Conservation (phyloP, 2,329 filamentous ascomycete genomes). For the Aureobasidium sp. region DNA sequence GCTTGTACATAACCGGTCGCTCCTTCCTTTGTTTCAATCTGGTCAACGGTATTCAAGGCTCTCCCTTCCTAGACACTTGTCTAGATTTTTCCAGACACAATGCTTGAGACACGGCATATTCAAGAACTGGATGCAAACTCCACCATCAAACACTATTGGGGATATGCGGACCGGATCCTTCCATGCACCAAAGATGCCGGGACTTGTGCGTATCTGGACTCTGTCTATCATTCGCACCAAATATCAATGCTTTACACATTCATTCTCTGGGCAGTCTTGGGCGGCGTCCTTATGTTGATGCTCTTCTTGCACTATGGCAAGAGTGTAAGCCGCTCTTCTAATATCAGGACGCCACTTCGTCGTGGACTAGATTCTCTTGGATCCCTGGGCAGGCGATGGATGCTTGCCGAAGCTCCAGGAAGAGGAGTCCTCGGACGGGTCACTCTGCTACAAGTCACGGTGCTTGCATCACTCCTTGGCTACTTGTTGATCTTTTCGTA, state of each 20-base stretch:
- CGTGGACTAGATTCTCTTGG: constrained; percentile 31
- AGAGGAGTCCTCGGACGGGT: constrained; percentile 56
- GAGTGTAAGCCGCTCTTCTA: not conserved
- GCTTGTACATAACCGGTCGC: not conserved
- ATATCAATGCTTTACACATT: constrained; percentile 49
- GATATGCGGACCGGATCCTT: constrained; percentile 46
- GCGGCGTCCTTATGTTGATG: constrained; percentile 42
- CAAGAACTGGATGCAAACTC: constrained; percentile 26
- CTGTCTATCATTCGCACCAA: constrained; percentile 49
- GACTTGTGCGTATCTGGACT: constrained; percentile 52
- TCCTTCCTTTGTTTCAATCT: not conserved
- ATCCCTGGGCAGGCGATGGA: constrained; percentile 41
- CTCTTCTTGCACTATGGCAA: constrained; percentile 26
- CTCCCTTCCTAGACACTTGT: not conserved
- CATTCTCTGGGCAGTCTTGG: constrained; percentile 51
- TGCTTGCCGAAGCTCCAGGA: constrained; percentile 55
- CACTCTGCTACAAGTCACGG: constrained; percentile 59
- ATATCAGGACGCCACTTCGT: constrained; percentile 21
- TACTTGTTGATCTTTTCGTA: constrained; percentile 63
- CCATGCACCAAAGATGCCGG: constrained; percentile 53
- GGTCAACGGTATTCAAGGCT: not conserved
- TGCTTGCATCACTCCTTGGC: constrained; percentile 49
- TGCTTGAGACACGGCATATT: constrained; percentile 22
- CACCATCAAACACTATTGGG: constrained; percentile 42
- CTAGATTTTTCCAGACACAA: not conserved